Conservation (phyloP, 208 protist species). For the Trypanosoma caninum region DNA sequence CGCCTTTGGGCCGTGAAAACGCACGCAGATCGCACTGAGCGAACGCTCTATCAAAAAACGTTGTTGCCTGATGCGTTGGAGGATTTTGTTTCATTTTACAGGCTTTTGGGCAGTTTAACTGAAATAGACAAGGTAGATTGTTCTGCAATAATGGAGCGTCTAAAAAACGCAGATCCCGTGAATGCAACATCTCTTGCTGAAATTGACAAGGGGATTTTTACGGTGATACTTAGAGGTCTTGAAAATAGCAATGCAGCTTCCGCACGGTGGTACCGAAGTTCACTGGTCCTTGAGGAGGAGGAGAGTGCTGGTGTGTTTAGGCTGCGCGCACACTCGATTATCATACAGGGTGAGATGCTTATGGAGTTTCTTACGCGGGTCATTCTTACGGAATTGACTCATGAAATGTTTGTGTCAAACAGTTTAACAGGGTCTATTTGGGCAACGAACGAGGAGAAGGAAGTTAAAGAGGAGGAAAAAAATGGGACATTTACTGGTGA, state of each 20-base stretch:
- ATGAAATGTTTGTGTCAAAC: too few relatives aligned
- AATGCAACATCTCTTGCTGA: constrained; percentile 52
- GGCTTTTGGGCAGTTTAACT: constrained; percentile 46
- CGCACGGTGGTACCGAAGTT: constrained; percentile 20
- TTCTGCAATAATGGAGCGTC: constrained; percentile 57
- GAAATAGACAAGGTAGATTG: constrained; percentile 33
- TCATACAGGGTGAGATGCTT: constrained; percentile 23
- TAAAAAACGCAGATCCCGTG: constrained; percentile 50
- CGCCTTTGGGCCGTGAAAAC: constrained; percentile 10
- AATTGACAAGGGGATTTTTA: constrained; percentile 62
- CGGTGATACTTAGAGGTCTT: constrained; percentile 39
- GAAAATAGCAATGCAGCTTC: not conserved
- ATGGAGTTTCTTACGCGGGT: constrained; percentile 14
- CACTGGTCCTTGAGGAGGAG: constrained; percentile 19
- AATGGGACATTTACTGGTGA: not conserved
- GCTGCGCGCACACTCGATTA: constrained; percentile 38
- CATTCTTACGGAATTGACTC: not conserved
- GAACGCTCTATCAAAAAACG: constrained; percentile 19
- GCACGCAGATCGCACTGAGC: constrained; percentile 21
- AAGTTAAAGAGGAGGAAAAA: not conserved
- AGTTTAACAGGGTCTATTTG: too few relatives aligned
- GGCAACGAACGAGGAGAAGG: not conserved
- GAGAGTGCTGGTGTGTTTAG: not conserved
- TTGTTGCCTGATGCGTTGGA: constrained; percentile 33
- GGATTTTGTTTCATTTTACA: constrained; percentile 40